A percentile compares a stretch with the other conserved stretches of the same genome.
Conservation (phyloP, 1,284 basidiomycete species). For the Ustilago bromivora region DNA sequence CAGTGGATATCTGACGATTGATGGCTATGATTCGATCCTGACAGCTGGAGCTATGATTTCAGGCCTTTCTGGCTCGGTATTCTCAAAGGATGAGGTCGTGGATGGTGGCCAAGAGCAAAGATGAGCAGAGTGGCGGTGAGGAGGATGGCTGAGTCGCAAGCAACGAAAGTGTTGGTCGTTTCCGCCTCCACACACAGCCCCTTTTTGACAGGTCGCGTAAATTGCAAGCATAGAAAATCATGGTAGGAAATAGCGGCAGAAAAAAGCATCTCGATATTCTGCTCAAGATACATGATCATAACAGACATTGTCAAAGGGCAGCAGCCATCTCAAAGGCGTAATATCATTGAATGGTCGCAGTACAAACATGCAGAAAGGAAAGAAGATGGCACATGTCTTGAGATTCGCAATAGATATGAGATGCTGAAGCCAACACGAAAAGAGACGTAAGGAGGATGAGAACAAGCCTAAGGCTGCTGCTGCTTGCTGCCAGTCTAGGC, state of each 20-base stretch:
- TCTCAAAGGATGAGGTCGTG: background rate
- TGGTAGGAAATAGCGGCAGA: conserved; percentile 4
- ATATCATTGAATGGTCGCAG: background rate
- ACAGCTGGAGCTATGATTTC: background rate
- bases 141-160: conserved; percentile 24
- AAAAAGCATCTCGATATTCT: background rate
- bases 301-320: background rate
- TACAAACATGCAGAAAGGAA: background rate
- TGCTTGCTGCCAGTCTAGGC: conserved; percentile 4
- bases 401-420: background rate
- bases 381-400: background rate
- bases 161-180: conserved; percentile 35
- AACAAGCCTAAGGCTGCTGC: background rate
- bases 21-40: too few species aligned
- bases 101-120: background rate
- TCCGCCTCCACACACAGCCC: background rate
- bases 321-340: background rate
- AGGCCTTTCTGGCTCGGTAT: background rate
- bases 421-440: background rate
- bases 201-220: conserved; percentile 5
- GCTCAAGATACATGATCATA: background rate
- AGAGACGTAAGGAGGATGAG: background rate
- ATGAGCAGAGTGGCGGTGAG: background rate
- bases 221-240: background rate
- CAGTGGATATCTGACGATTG: too few species aligned